Evolutionary conservation across 805 yeast genomes (phyloP), one percentile per base, ranked within the genome.

Genomic region (Millerozyma miso): DNA sequence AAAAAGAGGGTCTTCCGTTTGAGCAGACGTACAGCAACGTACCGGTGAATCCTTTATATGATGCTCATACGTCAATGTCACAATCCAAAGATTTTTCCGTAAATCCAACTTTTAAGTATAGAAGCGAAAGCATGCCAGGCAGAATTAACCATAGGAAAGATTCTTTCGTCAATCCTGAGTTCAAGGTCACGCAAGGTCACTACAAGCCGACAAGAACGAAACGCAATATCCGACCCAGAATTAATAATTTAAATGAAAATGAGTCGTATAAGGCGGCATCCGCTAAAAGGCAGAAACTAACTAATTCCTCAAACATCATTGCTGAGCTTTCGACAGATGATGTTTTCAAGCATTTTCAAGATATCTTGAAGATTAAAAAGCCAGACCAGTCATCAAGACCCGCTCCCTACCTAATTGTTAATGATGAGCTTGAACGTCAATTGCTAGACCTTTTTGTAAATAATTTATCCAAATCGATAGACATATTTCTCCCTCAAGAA

Each of bases 161-260:
- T 23, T 23, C 29, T 23, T 23, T 23, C 6, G 29, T 23, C 29
- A 23, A 23, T 23, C 29, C 29, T 16, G 40, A 37, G 12, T 29
- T 19, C 17, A 8, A 23, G 13, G 8, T 37, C 29, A 23, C 29
- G 10, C 29, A 18, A 12, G 31, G 45, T 18, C 47, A 60, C 39
- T 67, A 58, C 56, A 63, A 62, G 42, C 73, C 73, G 10, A 59
- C 54, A 8, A 62, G 59, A 33, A 65, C 73, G 13, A 68, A 68
- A 46, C 55, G 54, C 41, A 67, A 68, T 48, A 49, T 60, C 16
- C 54, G 59, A 34, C 74, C 74, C 2, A 52, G 71, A 29, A 68
- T 68, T 48, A 60, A 67, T 48, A 64, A 62, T 41, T 52, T 67
- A 23, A 51, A 51, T 29, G 52, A 52, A 37, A 45, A 43, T 39